Evolutionary conservation across 331 rosid genomes (phyloP).

Genomic region (Malus hybrid): DNA sequence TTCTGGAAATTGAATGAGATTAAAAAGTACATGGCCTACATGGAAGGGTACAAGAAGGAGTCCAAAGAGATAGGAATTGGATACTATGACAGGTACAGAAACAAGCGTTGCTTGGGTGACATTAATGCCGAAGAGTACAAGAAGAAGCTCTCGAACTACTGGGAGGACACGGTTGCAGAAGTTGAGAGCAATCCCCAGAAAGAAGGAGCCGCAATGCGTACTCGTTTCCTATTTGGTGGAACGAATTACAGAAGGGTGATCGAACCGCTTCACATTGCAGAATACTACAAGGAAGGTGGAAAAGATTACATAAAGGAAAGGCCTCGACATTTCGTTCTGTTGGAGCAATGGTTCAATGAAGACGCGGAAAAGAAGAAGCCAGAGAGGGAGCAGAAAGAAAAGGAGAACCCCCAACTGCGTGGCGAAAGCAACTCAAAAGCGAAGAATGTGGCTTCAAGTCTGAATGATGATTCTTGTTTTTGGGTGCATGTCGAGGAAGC

Average conservation of each 20-base stretch:
- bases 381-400: neutral
- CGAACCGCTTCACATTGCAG: constrained; percentile 62
- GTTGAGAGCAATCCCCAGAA: constrained; percentile 41
- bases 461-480: too few species aligned
- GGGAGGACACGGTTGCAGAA: constrained; percentile 44
- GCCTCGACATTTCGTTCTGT: constrained; percentile 22
- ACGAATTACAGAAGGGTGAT: constrained; percentile 48
- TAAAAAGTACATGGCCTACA: constrained; percentile 30
- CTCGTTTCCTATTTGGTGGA: constrained; percentile 31
- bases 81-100: constrained; percentile 59
- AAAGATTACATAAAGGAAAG: constrained; percentile 28
- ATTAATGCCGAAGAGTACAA: neutral
- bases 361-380: neutral
- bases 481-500: too few species aligned
- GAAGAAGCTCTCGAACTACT: constrained; percentile 33
- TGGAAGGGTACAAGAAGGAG: constrained; percentile 67
- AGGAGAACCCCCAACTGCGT: too few species aligned
- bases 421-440: neutral
- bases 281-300: constrained; percentile 21
- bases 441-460: too few species aligned
- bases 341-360: constrained; percentile 19
- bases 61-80: constrained; percentile 19
- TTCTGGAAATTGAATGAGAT: constrained; percentile 6
- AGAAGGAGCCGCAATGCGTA: constrained; percentile 22
- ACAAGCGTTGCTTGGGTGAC: neutral